phyloP scores from a whole-genome alignment of 2,329 filamentous ascomycete genomes.

The Davidsoniella neocaledoniae region DNA sequence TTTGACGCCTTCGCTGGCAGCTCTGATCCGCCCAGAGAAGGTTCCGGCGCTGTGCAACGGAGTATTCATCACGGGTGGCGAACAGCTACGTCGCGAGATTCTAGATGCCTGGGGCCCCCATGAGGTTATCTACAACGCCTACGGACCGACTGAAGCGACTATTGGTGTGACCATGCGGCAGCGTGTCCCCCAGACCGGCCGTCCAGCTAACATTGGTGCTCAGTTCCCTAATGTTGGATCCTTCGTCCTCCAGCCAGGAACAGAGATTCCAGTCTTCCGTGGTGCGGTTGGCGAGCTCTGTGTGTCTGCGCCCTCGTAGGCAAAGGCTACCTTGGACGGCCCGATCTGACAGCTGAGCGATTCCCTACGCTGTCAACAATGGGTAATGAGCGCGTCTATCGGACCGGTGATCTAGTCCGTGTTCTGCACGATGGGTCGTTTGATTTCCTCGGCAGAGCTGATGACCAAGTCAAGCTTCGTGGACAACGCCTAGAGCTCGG shows the following conservation, averaged over 20 bases:
- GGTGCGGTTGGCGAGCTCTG: slow-evolving; percentile 80
- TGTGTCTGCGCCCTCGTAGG: slow-evolving; percentile 71
- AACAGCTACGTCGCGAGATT: slow-evolving; percentile 77
- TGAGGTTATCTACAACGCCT: slow-evolving; percentile 76
- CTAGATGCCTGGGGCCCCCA: slow-evolving; percentile 69
- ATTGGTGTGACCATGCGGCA: slow-evolving; percentile 85
- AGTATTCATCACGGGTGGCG: slow-evolving; percentile 86
- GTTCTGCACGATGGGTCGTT: slow-evolving; percentile 67
- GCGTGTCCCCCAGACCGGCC: slow-evolving; percentile 60
- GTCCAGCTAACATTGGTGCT: slow-evolving; percentile 72
- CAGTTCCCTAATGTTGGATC: slow-evolving; percentile 81
- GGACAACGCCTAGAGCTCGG: slow-evolving; percentile 79
- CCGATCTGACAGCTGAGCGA: slow-evolving; percentile 57
- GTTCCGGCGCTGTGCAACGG: slow-evolving; percentile 65
- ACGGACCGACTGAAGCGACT: slow-evolving; percentile 82
- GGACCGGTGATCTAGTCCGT: slow-evolving; percentile 77
- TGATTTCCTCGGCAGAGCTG: slow-evolving; percentile 72
- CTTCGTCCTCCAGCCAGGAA: slow-evolving; percentile 56
- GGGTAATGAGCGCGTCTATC: slow-evolving; percentile 48
- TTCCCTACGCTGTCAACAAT: slow-evolving; percentile 50
- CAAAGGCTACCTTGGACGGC: slow-evolving; percentile 70
- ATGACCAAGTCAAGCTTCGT: slow-evolving; percentile 83
- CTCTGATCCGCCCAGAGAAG: slow-evolving; percentile 60
- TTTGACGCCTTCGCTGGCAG: slow-evolving; percentile 72
- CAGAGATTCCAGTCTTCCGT: slow-evolving; percentile 52